These are phyloP conservation scores for Taphrina wiesneri DNA, from an alignment of 1,139 yeast genomes.

Conservation along the genomic window DNA sequence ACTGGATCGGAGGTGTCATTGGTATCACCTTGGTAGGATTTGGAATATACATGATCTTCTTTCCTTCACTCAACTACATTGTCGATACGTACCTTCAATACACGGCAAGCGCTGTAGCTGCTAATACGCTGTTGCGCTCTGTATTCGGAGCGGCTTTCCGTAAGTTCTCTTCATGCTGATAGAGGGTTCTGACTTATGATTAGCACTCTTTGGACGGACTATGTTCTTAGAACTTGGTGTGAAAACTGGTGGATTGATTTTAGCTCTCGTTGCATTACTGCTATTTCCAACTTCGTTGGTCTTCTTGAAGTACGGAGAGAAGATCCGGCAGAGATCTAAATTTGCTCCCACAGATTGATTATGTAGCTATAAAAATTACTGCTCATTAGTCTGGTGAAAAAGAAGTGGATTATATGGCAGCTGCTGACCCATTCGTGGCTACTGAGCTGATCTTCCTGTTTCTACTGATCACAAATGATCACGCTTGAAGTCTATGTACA, in stretches of 20 bases:
- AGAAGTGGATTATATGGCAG: too few relatives aligned
- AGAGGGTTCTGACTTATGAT: not conserved
- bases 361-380: not conserved
- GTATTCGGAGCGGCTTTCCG: conserved; percentile 63
- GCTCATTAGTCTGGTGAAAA: too few relatives aligned
- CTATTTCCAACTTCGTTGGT: conserved; percentile 18
- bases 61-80: conserved; percentile 54
- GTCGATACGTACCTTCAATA: conserved; percentile 56
- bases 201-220: conserved; percentile 27
- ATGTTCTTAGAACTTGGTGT: conserved; percentile 20
- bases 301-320: conserved; percentile 25
- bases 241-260: conserved; percentile 2
- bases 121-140: conserved; percentile 63
- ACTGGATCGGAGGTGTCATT: conserved; percentile 33
- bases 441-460: not conserved
- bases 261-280: conserved; percentile 9
- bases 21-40: conserved; percentile 30
- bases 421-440: too few relatives aligned
- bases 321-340: conserved; percentile 4
- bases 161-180: not conserved
- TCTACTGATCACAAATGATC: not conserved
- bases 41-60: conserved; percentile 42
- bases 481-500: not conserved
- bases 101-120: conserved; percentile 71
- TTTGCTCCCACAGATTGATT: conserved; percentile 18